Base-by-base conservation (phyloP, 331 rosid species). In the Telfairia occidentalis region DNA sequence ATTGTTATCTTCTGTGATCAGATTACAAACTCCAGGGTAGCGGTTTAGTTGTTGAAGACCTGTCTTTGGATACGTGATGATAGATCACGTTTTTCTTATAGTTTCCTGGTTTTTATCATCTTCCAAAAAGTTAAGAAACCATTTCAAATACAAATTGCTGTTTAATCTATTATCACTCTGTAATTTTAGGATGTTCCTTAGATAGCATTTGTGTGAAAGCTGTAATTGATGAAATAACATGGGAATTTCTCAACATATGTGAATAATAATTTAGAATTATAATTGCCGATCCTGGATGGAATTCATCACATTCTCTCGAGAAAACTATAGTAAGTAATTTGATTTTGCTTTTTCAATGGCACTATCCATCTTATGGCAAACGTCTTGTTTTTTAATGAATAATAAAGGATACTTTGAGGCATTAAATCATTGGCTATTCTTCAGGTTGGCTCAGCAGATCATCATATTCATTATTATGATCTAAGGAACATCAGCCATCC, bases 401-500 rank as follows among this genome's bases (percentile, higher is more conserved):
- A 23, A 67, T 42, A 50, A 35, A 12, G 23, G 38, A 38, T 12
- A 37, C 38, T 74, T 74, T 57, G 54, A 57, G 70, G 67, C 53
- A 21, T 76, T 38, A 38, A 45, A 46, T 19, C 63, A 38, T 71
- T 40, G 73, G 73, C 64, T 67, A 32, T 65, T 73, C 83, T 59
- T 71, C 61, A 94, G 98, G 96, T 91, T 86, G 98, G 98, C 42
- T 94, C 96, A 52, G 98, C 98, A 75, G 97, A 94, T 50, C 98
- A 91, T 83, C 91, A 91, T 83, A 89, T 94, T 70, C 97, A 94
- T 89, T 94, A 88, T 82, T 94, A 91, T 82, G 98, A 94, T 85
- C 74, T 94, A 81, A 85, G 98, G 84, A 91, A 91, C 76, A 78
- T 71, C 57, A 89, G 96, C 66, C 92, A 86, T 28, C 97, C 97